Evolutionary conservation across 78 protist species (phyloP), one percentile per base, ranked within the genome.

Genomic region (Dictyostelium capitatum): DNA sequence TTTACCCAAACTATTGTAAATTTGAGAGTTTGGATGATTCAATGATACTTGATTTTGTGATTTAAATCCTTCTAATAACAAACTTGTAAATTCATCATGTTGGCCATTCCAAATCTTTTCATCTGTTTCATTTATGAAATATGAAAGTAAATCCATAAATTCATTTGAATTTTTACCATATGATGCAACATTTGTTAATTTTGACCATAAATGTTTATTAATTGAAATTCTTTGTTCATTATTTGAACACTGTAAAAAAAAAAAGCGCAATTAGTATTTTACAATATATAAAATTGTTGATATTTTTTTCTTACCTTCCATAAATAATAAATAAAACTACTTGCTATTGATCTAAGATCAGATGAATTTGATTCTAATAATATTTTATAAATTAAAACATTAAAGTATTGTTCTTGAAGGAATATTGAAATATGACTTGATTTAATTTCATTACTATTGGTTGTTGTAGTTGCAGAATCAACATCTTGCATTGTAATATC

Each of bases 21-120:
- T 23, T 57, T 59, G 53, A 56, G 96, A 48, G 89, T 97, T 92
- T 56, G 98, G 98, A 79, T 97, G 98, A 57, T 57, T 54, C 15
- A 37, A 30, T 37, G 95, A 53, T 7, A 62, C n/a, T 23, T 14
- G 9, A 25, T 79, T 83, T 65, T 96, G 96, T 64, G 9, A 2
- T 59, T 30, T 56, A 47, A 85, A 85, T 19, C 79, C 47, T 9
- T 48, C 23, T 8, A 75, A 20, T 46, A 85, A 85, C 74, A 46
- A 57, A 59, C 41, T 65, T 37, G 92, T 19, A 48, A 85, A 85
- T 75, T 91, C 94, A 25, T 82, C 23, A 65, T 59, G 79, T 50
- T 82, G 94, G 57, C 72, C 87, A 17, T 89, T 82, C 89, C 90
- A 89, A 41, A 19, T 46, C 23, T 28, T 20, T 30, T 84, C 51